A percentile compares a stretch with the other conserved stretches of the same genome.
Evolutionary conservation across 2,329 filamentous ascomycete genomes (phyloP).

Genomic region (Colletotrichum sp.): DNA sequence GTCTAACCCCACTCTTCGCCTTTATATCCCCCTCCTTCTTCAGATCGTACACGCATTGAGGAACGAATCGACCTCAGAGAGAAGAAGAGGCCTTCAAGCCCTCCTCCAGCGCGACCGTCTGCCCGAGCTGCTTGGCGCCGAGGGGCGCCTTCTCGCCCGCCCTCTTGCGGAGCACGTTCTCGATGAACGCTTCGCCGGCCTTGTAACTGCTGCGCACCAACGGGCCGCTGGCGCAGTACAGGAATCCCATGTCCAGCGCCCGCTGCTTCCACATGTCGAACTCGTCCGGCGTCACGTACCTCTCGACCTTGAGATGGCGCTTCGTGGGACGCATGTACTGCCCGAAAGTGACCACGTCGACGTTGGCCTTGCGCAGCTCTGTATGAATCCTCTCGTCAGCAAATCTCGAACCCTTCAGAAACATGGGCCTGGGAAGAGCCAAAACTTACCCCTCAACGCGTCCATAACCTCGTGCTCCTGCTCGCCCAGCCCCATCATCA

Average conservation of each 20-base stretch:
- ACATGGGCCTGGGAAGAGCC: background rate
- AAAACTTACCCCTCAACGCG: conserved; percentile 68
- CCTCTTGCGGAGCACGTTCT: conserved; percentile 93
- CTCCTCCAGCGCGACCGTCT: conserved; percentile 44
- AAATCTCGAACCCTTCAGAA: background rate
- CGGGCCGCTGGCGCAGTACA: conserved; percentile 94
- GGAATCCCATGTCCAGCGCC: conserved; percentile 92
- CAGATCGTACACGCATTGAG: background rate
- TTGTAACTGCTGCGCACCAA: conserved; percentile 96
- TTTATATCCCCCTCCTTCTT: background rate
- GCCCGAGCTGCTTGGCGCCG: conserved; percentile 37
- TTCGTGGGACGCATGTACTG: conserved; percentile 99
- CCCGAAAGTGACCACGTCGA: conserved; percentile 98
- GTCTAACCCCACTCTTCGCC: background rate
- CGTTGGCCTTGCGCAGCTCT: conserved; percentile 72
- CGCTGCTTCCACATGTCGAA: conserved; percentile 93
- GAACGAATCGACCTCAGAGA: background rate
- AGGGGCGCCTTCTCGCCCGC: conserved; percentile 45
- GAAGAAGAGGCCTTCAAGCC: conserved; percentile 12
- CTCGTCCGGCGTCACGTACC: conserved; percentile 88
- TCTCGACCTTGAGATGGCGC: conserved; percentile 94
- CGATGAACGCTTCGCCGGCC: conserved; percentile 97
- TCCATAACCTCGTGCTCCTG: conserved; percentile 85
- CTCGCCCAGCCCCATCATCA: conserved; percentile 96
- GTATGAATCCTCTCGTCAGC: background rate